A percentile compares a stretch with the other conserved stretches of the same genome.
phyloP scores from a whole-genome alignment of 2,329 filamentous ascomycete species.

The Stagonosporopsis chrysanthemi region DNA sequence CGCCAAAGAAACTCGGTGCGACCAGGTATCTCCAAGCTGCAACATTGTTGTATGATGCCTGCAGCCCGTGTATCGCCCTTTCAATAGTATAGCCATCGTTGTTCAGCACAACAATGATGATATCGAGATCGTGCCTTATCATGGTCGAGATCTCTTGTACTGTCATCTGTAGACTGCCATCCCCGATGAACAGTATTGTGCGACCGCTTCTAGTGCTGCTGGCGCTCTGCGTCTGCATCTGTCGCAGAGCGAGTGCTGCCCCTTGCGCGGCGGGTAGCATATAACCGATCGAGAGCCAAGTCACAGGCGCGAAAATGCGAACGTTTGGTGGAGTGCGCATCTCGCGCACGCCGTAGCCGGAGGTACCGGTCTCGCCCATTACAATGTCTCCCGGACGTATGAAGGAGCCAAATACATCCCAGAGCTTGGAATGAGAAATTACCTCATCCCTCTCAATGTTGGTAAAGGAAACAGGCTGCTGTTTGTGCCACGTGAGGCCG shows the following conservation, averaged over 20 bases:
- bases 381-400: constrained; percentile 63
- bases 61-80: constrained; percentile 48
- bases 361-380: constrained; percentile 66
- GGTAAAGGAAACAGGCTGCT: not conserved
- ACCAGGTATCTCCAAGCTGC: constrained; percentile 28
- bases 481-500: constrained; percentile 3
- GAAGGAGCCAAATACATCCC: constrained; percentile 56
- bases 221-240: constrained; percentile 11
- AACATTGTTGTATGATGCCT: constrained; percentile 34
- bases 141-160: constrained; percentile 50
- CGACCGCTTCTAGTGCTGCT: constrained; percentile 26
- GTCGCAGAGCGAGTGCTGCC: constrained; percentile 53
- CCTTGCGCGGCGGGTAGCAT: constrained; percentile 66
- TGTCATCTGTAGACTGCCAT: constrained; percentile 51
- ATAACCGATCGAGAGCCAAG: constrained; percentile 61
- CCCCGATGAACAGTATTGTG: constrained; percentile 47
- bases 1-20: constrained; percentile 32
- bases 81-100: constrained; percentile 53
- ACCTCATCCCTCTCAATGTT: constrained; percentile 18
- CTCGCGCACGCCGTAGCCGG: constrained; percentile 20
- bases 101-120: constrained; percentile 48
- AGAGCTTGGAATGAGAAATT: constrained; percentile 61
- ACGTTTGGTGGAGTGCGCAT: constrained; percentile 23
- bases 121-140: constrained; percentile 42
- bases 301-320: constrained; percentile 22